phyloP scores from a whole-genome alignment of 345 rosid genomes.

The Citrus reticulata region DNA sequence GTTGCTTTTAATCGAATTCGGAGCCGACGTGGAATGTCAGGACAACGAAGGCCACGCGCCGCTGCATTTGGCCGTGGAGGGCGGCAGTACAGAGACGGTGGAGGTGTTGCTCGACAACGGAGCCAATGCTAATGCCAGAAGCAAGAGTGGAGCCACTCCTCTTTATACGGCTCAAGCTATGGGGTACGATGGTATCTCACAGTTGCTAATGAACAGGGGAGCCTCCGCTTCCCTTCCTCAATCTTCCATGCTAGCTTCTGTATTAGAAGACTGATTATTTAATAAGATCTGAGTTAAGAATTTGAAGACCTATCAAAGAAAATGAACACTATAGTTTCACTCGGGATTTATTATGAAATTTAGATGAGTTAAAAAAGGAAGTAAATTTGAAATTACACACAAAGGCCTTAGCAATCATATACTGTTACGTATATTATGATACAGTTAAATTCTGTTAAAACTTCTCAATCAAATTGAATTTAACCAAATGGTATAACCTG shows the following conservation, averaged over 20 bases:
- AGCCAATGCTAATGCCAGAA: constrained; percentile 37
- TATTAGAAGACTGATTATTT: neutral
- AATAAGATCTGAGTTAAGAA: neutral
- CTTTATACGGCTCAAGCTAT: constrained; percentile 31
- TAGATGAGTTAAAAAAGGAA: too few species aligned
- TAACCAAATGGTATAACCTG: neutral
- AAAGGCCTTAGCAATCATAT: neutral
- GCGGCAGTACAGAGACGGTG: constrained; percentile 36
- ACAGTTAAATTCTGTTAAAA: neutral
- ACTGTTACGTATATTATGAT: neutral
- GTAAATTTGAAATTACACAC: neutral
- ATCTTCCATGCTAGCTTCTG: neutral
- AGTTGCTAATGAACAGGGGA: constrained; percentile 26
- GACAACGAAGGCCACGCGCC: constrained; percentile 52
- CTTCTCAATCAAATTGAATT: neutral
- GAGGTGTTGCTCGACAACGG: constrained; percentile 40
- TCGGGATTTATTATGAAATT: neutral
- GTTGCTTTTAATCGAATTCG: constrained; percentile 30
- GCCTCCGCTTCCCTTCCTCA: constrained; percentile 11
- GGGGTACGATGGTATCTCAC: constrained; percentile 29
- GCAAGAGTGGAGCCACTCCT: constrained; percentile 34
- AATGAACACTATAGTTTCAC: neutral
- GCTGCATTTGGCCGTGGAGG: constrained; percentile 50
- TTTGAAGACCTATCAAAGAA: neutral
- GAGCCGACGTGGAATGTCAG: constrained; percentile 28